These are phyloP conservation scores for Talaromyces funiculosus DNA, from an alignment of 2,329 filamentous ascomycete genomes.

Conservation along the genomic window DNA sequence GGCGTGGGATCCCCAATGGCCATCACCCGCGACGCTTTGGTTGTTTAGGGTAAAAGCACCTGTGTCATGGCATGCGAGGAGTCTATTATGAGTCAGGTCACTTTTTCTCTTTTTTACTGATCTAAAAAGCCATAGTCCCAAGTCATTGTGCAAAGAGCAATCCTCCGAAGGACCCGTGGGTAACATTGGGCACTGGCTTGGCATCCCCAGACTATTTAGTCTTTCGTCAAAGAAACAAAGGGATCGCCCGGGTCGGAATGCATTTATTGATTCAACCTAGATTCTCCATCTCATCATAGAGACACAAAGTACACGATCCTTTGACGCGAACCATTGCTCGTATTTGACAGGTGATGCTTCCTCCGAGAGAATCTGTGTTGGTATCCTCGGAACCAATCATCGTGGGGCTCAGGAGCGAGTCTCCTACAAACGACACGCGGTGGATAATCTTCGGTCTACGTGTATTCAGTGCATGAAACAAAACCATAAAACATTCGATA, in stretches of 20 bases:
- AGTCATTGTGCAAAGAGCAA: neutral
- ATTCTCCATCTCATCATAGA: neutral
- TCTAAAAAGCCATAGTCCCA: neutral
- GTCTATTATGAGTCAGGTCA: neutral
- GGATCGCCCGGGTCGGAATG: neutral
- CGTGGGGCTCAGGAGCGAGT: neutral
- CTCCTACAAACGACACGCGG: neutral
- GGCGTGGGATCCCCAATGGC: neutral
- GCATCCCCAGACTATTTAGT: conserved; percentile 4
- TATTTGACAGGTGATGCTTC: neutral
- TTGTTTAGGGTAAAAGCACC: neutral
- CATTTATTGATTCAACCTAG: neutral
- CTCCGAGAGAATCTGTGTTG: neutral
- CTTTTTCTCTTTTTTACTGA: neutral
- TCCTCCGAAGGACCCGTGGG: neutral
- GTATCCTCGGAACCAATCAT: neutral
- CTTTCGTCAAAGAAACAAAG: neutral
- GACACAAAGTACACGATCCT: neutral
- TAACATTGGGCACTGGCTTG: neutral
- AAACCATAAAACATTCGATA: neutral
- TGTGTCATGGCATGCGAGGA: conserved; percentile 7
- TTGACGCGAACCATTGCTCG: conserved; percentile 1
- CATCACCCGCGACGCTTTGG: conserved; percentile 8
- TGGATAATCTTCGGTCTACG: neutral
- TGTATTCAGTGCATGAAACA: neutral